phyloP scores from a whole-genome alignment of 176 grass and related monocot genomes.

The Sorghum bicolor region DNA sequence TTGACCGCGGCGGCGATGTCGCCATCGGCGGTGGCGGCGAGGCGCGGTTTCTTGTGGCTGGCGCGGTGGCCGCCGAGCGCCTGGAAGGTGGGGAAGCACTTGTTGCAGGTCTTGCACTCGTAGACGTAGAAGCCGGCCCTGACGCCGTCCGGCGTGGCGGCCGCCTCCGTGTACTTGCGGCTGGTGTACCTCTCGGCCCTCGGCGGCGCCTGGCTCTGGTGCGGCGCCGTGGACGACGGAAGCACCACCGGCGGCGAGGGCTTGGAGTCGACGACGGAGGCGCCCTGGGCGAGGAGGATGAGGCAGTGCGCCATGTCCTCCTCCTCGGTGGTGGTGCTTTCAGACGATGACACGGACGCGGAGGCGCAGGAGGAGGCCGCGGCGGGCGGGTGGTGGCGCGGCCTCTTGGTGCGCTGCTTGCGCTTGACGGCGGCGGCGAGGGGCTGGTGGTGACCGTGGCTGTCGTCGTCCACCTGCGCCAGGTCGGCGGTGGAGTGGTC shows the following conservation, averaged over 20 bases:
- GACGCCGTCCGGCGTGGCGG: conserved; percentile 26
- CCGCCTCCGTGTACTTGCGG: conserved; percentile 44
- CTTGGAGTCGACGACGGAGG: conserved; percentile 21
- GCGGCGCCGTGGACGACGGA: neutral
- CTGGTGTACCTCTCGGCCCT: conserved; percentile 47
- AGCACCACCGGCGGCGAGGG: neutral
- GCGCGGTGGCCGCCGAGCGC: conserved; percentile 92
- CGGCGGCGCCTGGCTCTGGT: neutral
- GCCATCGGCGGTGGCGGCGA: neutral
- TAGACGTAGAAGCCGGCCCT: conserved; percentile 40
- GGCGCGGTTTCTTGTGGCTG: conserved; percentile 87
- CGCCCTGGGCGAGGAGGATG: conserved; percentile 70
- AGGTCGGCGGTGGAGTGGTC: conserved; percentile 28
- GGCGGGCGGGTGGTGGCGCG: conserved; percentile 22
- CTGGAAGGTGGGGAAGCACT: conserved; percentile 81
- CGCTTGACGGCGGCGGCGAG: conserved; percentile 29
- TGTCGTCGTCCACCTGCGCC: neutral
- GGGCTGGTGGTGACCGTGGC: conserved; percentile 9
- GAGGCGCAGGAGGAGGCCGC: conserved; percentile 26
- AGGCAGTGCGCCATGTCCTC: conserved; percentile 76
- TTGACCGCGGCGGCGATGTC: neutral
- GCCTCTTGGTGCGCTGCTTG: conserved; percentile 60
- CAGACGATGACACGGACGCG: conserved; percentile 27
- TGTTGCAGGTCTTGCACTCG: conserved; percentile 80
- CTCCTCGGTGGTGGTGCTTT: conserved; percentile 69